A percentile compares a stretch with the other conserved stretches of the same genome.
phyloP scores from a whole-genome alignment of 371 early-diverging fungal species.

The Umbelopsis sp. region DNA sequence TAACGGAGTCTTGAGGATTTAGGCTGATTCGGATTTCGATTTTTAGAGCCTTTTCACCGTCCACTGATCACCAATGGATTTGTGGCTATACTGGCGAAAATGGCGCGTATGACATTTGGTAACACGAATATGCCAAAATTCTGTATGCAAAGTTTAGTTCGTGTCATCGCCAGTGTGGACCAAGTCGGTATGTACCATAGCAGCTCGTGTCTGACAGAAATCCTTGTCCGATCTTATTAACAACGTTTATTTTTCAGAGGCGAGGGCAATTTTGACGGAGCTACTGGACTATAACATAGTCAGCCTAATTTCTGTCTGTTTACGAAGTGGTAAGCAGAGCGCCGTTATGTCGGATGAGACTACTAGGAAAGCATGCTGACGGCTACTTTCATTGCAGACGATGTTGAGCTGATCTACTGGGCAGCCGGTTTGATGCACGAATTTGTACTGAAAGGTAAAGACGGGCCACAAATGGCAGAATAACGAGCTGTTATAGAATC shows the following conservation, averaged over 20 bases:
- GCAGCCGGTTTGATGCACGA: conserved; percentile 82
- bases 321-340: conserved; percentile 61
- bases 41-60: conserved; percentile 63
- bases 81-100: conserved; percentile 64
- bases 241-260: conserved; percentile 26
- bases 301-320: conserved; percentile 67
- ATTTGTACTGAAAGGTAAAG: conserved; percentile 68
- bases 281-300: conserved; percentile 71
- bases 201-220: not conserved
- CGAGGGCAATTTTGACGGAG: conserved; percentile 49
- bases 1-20: not conserved
- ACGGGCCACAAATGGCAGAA: not conserved
- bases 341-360: not conserved
- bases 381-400: conserved; percentile 47
- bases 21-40: not conserved
- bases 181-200: conserved; percentile 31
- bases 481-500: not conserved
- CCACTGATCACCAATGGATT: conserved; percentile 59
- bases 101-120: conserved; percentile 78
- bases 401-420: conserved; percentile 83
- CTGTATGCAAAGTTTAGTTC: conserved; percentile 79
- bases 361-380: not conserved
- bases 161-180: conserved; percentile 71
- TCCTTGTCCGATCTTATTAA: not conserved
- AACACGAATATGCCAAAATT: conserved; percentile 85